These are phyloP conservation scores for Pestalotiopsis sp. DNA, from an alignment of 2,329 filamentous ascomycete species.

Conservation along the genomic window DNA sequence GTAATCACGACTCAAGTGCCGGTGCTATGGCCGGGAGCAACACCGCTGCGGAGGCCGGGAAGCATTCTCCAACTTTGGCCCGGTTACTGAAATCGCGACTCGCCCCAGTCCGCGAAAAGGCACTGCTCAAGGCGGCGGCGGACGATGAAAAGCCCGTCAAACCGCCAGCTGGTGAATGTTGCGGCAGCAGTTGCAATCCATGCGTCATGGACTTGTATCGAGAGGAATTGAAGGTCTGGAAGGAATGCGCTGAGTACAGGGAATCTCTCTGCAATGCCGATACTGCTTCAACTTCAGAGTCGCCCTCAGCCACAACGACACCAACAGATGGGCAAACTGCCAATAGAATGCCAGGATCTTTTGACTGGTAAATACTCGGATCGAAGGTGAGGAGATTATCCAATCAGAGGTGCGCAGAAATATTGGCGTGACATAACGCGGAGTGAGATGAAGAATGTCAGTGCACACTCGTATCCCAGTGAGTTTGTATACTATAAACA, in stretches of 20 bases:
- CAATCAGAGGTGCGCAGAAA: background rate
- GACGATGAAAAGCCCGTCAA: constrained; percentile 4
- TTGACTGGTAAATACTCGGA: background rate
- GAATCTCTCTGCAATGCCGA: background rate
- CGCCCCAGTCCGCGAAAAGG: constrained; percentile 7
- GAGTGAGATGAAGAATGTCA: background rate
- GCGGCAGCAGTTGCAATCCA: constrained; percentile 13
- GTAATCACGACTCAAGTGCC: background rate
- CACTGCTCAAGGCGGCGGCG: constrained; percentile 1
- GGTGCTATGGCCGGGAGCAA: background rate
- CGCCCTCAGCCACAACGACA: background rate
- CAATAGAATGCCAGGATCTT: constrained; percentile 4
- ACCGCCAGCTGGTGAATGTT: constrained; percentile 10
- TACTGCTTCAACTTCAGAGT: background rate
- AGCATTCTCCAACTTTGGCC: constrained; percentile 9
- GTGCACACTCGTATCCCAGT: background rate
- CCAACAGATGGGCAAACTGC: background rate
- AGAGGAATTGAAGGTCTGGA: constrained; percentile 11
- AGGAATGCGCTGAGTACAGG: constrained; percentile 10
- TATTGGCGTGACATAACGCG: background rate
- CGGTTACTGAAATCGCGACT: constrained; percentile 10
- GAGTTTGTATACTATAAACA: background rate
- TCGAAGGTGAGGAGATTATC: background rate
- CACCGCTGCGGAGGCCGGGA: background rate
- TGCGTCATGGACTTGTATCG: constrained; percentile 13